Conservation (phyloP, 1,284 basidiomycete species). For the Neonothopanus nambi region DNA sequence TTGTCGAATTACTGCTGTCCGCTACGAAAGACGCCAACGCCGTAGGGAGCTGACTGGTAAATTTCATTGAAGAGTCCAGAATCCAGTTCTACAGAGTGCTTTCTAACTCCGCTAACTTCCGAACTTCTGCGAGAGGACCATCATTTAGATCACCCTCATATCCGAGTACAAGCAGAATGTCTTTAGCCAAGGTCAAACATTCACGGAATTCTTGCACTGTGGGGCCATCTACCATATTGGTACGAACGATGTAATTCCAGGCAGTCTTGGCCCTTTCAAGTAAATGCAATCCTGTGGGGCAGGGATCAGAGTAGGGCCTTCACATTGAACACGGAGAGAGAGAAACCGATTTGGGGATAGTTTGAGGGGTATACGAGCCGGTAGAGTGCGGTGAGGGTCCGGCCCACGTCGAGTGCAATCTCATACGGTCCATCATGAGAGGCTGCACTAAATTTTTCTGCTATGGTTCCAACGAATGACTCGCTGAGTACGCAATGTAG, state of each 20-base stretch:
- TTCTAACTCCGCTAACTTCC: conserved; percentile 23
- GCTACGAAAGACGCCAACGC: no score
- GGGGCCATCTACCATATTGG: not conserved
- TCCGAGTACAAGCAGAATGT: conserved; percentile 30
- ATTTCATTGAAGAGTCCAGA: no score
- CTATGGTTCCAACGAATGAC: conserved; percentile 55
- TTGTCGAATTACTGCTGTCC: no score
- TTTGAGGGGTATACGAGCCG: conserved; percentile 64
- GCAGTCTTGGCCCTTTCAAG: conserved; percentile 71
- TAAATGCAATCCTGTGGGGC: conserved; percentile 61
- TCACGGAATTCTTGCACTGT: conserved; percentile 12
- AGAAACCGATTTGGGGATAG: conserved; percentile 74
- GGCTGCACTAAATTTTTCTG: conserved; percentile 61
- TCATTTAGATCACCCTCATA: conserved; percentile 41
- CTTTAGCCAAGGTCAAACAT: conserved; percentile 2
- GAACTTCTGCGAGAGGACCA: conserved; percentile 44
- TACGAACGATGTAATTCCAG: conserved; percentile 58
- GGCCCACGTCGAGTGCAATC: conserved; percentile 53
- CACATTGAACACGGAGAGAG: conserved; percentile 20
- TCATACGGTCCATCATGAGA: conserved; percentile 64
- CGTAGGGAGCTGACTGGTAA: no score
- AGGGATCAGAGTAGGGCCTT: conserved; percentile 1
- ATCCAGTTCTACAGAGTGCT: not conserved
- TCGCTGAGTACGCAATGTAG: conserved; percentile 52
- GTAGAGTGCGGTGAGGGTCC: conserved; percentile 64